Percentiles rank a stretch among this genome's conserved stretches.
Conservation (phyloP, 805 yeast species). For the Vanderwaltozyma polyspora region DNA sequence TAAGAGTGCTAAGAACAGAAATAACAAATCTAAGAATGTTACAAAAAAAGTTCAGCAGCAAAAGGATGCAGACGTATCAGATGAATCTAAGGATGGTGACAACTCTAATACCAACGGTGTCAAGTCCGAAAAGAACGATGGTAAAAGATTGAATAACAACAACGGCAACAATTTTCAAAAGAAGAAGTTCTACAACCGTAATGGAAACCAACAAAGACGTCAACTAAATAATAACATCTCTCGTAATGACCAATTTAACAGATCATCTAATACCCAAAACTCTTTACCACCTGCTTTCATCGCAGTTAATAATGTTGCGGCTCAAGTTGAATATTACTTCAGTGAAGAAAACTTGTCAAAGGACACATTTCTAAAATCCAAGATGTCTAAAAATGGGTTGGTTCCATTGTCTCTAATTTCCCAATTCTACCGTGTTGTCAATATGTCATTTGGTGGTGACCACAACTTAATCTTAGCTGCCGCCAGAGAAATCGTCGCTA, state of each 20-base stretch:
- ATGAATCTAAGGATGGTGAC: neutral
- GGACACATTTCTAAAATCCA: slow-evolving; percentile 71
- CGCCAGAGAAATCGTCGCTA: slow-evolving; percentile 23
- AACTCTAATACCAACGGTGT: neutral
- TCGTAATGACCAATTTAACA: neutral
- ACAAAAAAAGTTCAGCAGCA: slow-evolving; percentile 4
- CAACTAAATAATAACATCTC: slow-evolving; percentile 3
- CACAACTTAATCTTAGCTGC: slow-evolving; percentile 21
- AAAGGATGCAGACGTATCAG: too few relatives aligned
- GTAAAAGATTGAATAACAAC: slow-evolving; percentile 1
- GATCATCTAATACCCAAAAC: too few relatives aligned
- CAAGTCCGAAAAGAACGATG: slow-evolving; percentile 2
- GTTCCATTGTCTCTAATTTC: slow-evolving; percentile 22
- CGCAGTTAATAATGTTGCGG: slow-evolving; percentile 25
- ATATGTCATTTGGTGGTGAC: slow-evolving; percentile 41
- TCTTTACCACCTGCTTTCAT: slow-evolving; percentile 18
- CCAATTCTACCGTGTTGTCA: slow-evolving; percentile 29
- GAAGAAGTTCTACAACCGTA: slow-evolving; percentile 15
- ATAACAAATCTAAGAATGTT: slow-evolving; percentile 4
- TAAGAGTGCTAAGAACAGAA: slow-evolving; percentile 6
- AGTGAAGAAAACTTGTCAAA: slow-evolving; percentile 76
- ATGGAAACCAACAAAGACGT: slow-evolving; percentile 6
- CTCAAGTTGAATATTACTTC: slow-evolving; percentile 83
- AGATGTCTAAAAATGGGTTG: slow-evolving; percentile 36
- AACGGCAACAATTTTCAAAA: slow-evolving; percentile 11